A percentile compares a stretch with the other conserved stretches of the same genome.
These are phyloP conservation scores for Delphinella strobiligena DNA, from an alignment of 2,329 filamentous ascomycete species.

Conservation along the genomic window DNA sequence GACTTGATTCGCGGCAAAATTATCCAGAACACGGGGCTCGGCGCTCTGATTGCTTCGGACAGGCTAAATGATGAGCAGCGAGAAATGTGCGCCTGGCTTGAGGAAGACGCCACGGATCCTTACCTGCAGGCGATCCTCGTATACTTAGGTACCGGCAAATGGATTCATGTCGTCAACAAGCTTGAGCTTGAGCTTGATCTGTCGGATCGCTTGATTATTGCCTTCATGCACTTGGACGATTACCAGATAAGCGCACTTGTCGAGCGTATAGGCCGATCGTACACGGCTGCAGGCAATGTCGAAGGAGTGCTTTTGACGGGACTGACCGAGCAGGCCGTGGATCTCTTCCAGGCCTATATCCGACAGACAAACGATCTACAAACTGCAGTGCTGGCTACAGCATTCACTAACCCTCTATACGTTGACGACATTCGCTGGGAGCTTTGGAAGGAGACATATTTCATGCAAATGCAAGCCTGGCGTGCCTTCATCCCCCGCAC, in stretches of 20 bases:
- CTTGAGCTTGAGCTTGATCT: slow-evolving; percentile 54
- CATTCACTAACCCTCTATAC: slow-evolving; percentile 62
- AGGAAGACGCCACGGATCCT: slow-evolving; percentile 56
- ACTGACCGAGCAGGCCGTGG: slow-evolving; percentile 58
- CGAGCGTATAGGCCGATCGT: slow-evolving; percentile 42
- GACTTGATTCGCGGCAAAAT: slow-evolving; percentile 55
- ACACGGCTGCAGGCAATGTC: slow-evolving; percentile 55
- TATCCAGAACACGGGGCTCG: slow-evolving; percentile 42
- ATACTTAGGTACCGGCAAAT: slow-evolving; percentile 59
- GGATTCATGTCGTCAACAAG: slow-evolving; percentile 57
- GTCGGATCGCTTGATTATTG: slow-evolving; percentile 61
- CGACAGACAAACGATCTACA: slow-evolving; percentile 67
- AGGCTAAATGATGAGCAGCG: slow-evolving; percentile 45
- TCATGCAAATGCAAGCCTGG: slow-evolving; percentile 60
- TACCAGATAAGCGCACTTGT: slow-evolving; percentile 32
- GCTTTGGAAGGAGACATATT: slow-evolving; percentile 65
- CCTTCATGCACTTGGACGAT: slow-evolving; percentile 57
- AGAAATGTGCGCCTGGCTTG: slow-evolving; percentile 50
- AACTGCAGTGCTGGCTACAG: slow-evolving; percentile 63
- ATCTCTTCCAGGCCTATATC: slow-evolving; percentile 65
- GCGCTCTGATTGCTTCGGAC: slow-evolving; percentile 35
- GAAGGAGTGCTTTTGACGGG: slow-evolving; percentile 70
- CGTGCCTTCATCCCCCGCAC: slow-evolving; percentile 60
- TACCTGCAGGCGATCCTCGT: slow-evolving; percentile 71
- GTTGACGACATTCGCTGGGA: slow-evolving; percentile 64